Conservation (phyloP, 441 rosid genomes). For the Capsella rubella region DNA sequence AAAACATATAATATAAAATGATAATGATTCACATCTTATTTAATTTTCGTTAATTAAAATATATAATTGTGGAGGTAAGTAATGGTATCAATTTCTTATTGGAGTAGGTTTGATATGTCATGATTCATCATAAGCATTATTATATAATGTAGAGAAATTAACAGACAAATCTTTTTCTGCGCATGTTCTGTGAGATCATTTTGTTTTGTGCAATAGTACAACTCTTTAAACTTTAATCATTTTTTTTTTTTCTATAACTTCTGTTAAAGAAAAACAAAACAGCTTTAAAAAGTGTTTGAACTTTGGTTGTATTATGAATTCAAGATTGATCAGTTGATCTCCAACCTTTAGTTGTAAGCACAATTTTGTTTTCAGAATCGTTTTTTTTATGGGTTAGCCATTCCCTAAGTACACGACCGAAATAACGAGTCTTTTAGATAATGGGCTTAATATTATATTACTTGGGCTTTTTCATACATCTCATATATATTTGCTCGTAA, state of each 20-base stretch:
- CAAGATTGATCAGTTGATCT: background rate
- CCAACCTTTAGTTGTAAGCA: background rate
- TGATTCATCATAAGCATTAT: slow-evolving; percentile 16
- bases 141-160: slow-evolving; percentile 12
- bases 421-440: background rate
- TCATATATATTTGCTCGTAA: background rate
- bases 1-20: background rate
- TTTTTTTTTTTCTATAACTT: background rate
- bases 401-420: background rate
- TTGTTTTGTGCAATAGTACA: slow-evolving; percentile 30
- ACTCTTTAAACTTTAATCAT: background rate
- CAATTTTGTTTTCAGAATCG: background rate
- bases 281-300: background rate
- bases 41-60: background rate
- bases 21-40: background rate
- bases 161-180: slow-evolving; percentile 22
- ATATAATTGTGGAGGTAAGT: background rate
- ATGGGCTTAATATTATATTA: slow-evolving; percentile 15
- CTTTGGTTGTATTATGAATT: background rate
- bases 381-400: background rate
- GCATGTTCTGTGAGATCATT: slow-evolving; percentile 36
- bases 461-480: background rate
- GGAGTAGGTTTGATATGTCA: slow-evolving; percentile 28
- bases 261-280: background rate
- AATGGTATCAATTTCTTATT: slow-evolving; percentile 23